phyloP scores from a whole-genome alignment of 1,139 yeast species.

The Blastobotrys petasosporus region DNA sequence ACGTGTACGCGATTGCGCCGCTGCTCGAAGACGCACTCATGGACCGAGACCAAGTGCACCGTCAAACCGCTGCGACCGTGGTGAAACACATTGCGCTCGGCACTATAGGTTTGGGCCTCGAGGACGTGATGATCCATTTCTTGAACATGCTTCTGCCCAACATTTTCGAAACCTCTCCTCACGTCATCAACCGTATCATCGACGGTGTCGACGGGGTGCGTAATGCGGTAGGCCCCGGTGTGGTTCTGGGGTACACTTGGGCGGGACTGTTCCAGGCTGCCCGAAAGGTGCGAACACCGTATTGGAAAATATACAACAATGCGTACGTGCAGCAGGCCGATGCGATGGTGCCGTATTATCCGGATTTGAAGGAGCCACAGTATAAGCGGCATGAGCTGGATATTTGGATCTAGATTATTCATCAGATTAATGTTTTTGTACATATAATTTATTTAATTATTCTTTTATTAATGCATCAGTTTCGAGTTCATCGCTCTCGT shows the following conservation, averaged over 20 bases:
- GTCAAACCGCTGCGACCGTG: slow-evolving; percentile 93
- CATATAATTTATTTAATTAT: background rate
- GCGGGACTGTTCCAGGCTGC: slow-evolving; percentile 94
- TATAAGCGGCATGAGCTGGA: slow-evolving; percentile 39
- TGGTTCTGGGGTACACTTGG: slow-evolving; percentile 71
- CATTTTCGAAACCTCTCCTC: slow-evolving; percentile 89
- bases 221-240: slow-evolving; percentile 69
- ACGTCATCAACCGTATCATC: slow-evolving; percentile 74
- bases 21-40: slow-evolving; percentile 84
- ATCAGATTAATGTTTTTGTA: background rate
- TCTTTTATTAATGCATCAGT: slow-evolving; percentile 1
- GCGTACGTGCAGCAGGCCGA: slow-evolving; percentile 73
- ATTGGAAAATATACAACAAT: slow-evolving; percentile 77
- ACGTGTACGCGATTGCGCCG: slow-evolving; percentile 75
- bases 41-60: slow-evolving; percentile 85
- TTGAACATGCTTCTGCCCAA: slow-evolving; percentile 77
- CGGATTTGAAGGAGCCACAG: slow-evolving; percentile 40
- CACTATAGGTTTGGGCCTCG: slow-evolving; percentile 67
- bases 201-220: slow-evolving; percentile 78
- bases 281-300: slow-evolving; percentile 71
- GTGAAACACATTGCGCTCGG: slow-evolving; percentile 77
- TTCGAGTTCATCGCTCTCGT: slow-evolving; percentile 16
- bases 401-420: slow-evolving; percentile 32
- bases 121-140: slow-evolving; percentile 69
- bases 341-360: slow-evolving; percentile 78